Evolutionary conservation across 2,329 filamentous ascomycete species (phyloP).

Genomic region (Monosporascus ibericus): DNA sequence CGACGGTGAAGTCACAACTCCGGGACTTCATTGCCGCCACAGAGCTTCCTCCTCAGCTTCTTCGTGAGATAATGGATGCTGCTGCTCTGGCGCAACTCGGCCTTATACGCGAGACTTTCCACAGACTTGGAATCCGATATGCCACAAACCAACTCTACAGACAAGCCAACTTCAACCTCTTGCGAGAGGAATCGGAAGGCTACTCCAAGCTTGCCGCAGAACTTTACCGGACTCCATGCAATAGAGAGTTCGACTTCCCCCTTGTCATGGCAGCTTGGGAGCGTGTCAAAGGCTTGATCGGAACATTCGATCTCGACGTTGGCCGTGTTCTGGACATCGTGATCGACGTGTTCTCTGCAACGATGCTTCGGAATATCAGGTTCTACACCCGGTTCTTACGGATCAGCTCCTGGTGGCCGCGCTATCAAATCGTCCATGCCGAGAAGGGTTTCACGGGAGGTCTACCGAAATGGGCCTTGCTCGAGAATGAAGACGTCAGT

Average conservation of each 20-base stretch:
- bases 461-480: slow-evolving; percentile 81
- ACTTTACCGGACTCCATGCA: slow-evolving; percentile 71
- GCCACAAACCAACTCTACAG: slow-evolving; percentile 91
- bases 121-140: slow-evolving; percentile 76
- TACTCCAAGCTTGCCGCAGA: slow-evolving; percentile 96
- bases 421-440: slow-evolving; percentile 42
- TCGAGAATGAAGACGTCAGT: slow-evolving; percentile 47
- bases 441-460: slow-evolving; percentile 49
- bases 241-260: slow-evolving; percentile 64
- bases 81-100: slow-evolving; percentile 68
- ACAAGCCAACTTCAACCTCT: slow-evolving; percentile 92
- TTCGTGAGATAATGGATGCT: slow-evolving; percentile 80
- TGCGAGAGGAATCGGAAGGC: slow-evolving; percentile 92
- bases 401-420: slow-evolving; percentile 95
- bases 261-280: slow-evolving; percentile 83
- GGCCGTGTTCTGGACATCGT: slow-evolving; percentile 91
- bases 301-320: slow-evolving; percentile 94
- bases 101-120: slow-evolving; percentile 80
- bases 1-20: slow-evolving; percentile 43
- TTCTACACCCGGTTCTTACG: slow-evolving; percentile 94
- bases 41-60: slow-evolving; percentile 61
- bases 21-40: slow-evolving; percentile 66
- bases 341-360: slow-evolving; percentile 88
- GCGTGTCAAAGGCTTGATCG: slow-evolving; percentile 87
- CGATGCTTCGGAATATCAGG: slow-evolving; percentile 84